phyloP scores from a whole-genome alignment of 1,284 basidiomycete genomes.

The Trametes pubescens region DNA sequence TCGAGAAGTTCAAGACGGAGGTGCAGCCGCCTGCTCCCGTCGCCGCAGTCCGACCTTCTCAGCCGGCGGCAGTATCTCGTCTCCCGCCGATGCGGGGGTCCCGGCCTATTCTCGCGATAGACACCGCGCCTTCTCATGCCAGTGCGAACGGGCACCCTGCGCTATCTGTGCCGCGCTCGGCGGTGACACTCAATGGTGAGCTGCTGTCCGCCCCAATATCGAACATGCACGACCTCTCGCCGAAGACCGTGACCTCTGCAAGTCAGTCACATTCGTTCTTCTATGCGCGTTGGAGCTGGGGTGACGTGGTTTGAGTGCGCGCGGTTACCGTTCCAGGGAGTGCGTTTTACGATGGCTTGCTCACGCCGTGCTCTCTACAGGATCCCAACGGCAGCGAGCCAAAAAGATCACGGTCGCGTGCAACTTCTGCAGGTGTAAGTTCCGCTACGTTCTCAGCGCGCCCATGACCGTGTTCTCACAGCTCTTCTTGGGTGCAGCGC shows the following conservation, averaged over 20 bases:
- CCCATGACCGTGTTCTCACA: slow-evolving; percentile 20
- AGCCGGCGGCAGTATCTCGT: slow-evolving; percentile 35
- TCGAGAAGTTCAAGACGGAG: slow-evolving; percentile 77
- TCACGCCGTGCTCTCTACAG: slow-evolving; percentile 34
- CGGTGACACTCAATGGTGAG: slow-evolving; percentile 36
- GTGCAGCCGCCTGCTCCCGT: slow-evolving; percentile 57
- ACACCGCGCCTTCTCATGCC: slow-evolving; percentile 63
- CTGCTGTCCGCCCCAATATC: slow-evolving; percentile 33
- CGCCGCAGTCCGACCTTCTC: slow-evolving; percentile 41
- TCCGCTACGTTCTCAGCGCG: slow-evolving; percentile 16
- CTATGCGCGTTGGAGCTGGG: slow-evolving; percentile 11
- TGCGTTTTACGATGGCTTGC: slow-evolving; percentile 17
- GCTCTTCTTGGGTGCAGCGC: slow-evolving; percentile 53
- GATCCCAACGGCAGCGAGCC: slow-evolving; percentile 60
- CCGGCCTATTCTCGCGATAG: slow-evolving; percentile 74
- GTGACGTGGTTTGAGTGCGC: slow-evolving; percentile 20
- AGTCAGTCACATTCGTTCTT: slow-evolving; percentile 38
- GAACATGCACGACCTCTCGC: slow-evolving; percentile 43
- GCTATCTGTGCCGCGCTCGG: slow-evolving; percentile 54
- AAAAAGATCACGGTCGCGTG: slow-evolving; percentile 87
- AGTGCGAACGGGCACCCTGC: slow-evolving; percentile 56
- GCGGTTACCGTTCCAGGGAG: slow-evolving; percentile 7
- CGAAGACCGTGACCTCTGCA: slow-evolving; percentile 41
- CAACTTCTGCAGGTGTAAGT: slow-evolving; percentile 86
- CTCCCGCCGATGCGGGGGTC: slow-evolving; percentile 56